Base-by-base conservation (phyloP, 139 green algal species). In the Asterochloris sp. region DNA sequence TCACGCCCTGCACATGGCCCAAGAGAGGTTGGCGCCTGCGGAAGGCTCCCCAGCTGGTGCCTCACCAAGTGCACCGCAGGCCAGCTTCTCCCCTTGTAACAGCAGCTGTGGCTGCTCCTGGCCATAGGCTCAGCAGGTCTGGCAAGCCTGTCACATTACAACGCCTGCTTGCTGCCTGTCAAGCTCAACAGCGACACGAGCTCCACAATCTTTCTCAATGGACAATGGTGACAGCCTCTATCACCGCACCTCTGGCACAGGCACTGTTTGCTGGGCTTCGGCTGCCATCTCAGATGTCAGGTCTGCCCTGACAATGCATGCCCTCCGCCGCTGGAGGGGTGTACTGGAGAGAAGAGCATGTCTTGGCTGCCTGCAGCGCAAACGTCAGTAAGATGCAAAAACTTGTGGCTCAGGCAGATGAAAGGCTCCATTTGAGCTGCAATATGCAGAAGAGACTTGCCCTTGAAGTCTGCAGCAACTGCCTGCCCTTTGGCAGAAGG, bases 1-100 rank as follows among this genome's bases (percentile, higher is more conserved):
- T 89, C 0, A 97, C 91, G 23, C 89, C 92, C 83, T 89, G 73
- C 15, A 73, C 14, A n/a, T 21, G 8, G 10, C 54, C 24, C 12
- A 24, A 28, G 10, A 24, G n/a, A 17, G 90, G 79, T 79, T 60
- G 16, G 26, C 15, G 29, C 47, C 24, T 23, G 69, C 19, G 62
- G 63, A 11, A 60, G 21, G 23, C 14, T 11, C 38, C 0, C 10
- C 17, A 79, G 62, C 74, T 66, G 29, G 12, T 14, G 38, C 23
- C 24, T 61, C 12, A 28, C 23, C 0, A 60, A 11, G 71, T 17
- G 13, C 17, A 24, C 17, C 66, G 21, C 19, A 71, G 8, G 21
- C 19, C 66, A 71, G 66, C 8, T 13, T 71, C 17, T 71, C 4
- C 66, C 4, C 4, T 21, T 26, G 17, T 2, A 4, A 24, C 21